phyloP scores from a whole-genome alignment of 2,329 filamentous ascomycete genomes.

The Annulohypoxylon truncatum region DNA sequence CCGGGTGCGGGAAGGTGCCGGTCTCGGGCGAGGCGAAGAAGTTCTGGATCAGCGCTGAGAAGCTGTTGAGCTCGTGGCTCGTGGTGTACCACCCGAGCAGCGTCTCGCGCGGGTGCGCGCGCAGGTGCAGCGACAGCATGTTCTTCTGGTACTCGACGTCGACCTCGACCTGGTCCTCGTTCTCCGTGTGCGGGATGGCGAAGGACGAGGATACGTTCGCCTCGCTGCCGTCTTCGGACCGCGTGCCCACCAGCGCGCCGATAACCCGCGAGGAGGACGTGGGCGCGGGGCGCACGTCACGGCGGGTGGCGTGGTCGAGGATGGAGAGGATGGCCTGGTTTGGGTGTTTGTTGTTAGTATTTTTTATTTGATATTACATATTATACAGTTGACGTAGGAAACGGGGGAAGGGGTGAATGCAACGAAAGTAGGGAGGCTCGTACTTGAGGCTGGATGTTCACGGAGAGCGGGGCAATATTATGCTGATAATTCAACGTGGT shows the following conservation, averaged over 20 bases:
- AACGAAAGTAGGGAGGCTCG: slow-evolving; percentile 51
- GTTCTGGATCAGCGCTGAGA: slow-evolving; percentile 98
- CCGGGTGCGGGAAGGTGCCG: slow-evolving; percentile 96
- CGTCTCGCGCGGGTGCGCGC: slow-evolving; percentile 92
- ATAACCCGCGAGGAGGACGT: slow-evolving; percentile 86
- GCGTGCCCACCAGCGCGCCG: slow-evolving; percentile 90
- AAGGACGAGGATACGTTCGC: slow-evolving; percentile 97
- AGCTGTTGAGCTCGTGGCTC: slow-evolving; percentile 95
- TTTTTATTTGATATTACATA: too few species aligned
- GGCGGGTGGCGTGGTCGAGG: slow-evolving; percentile 93
- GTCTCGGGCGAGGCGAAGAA: slow-evolving; percentile 98
- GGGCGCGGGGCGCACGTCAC: slow-evolving; percentile 78
- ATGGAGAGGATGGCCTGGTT: slow-evolving; percentile 76
- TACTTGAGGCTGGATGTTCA: slow-evolving; percentile 96
- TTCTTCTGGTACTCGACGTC: slow-evolving; percentile 99
- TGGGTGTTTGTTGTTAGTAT: neutral
- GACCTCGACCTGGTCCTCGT: slow-evolving; percentile 97
- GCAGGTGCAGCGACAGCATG: slow-evolving; percentile 95
- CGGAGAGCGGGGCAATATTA: slow-evolving; percentile 89
- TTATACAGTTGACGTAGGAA: too few species aligned
- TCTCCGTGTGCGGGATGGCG: slow-evolving; percentile 98
- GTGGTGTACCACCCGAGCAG: slow-evolving; percentile 99
- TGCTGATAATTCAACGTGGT: slow-evolving; percentile 81
- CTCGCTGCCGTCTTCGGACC: slow-evolving; percentile 96
- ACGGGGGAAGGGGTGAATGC: neutral